Evolutionary conservation across 441 rosid genomes (phyloP), one percentile per base, ranked within the genome.

Genomic region (Arabidopsis lyrata): DNA sequence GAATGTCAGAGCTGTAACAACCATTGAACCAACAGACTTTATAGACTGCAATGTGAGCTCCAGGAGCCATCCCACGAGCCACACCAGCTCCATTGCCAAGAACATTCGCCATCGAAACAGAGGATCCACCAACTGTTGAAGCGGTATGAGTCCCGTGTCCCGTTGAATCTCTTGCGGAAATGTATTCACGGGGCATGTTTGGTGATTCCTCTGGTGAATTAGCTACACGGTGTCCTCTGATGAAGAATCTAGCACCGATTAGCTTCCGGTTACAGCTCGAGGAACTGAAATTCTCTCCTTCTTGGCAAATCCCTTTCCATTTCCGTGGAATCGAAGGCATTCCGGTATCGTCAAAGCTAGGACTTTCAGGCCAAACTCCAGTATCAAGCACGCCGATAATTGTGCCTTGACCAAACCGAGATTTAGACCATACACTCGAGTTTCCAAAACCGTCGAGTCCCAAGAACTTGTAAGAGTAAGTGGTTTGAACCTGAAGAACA

Each of bases 11-110:
- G 82, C 92, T 87, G 76, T 87, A 89, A 69, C 95, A 89, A 24
- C 95, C 95, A 41, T 70, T 80, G 79, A 81, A 83, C 95, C 95
- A 89, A 82, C 91, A 89, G 11, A 89, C 95, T 78, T 89, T 89
- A 72, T 87, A 89, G 24, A 80, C 80, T 0, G 95, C 95, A 72
- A 89, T 76, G 76, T 87, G 92, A 22, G 95, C 80, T 55, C 84
- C 84, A 0, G 90, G 90, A 1, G 95, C 95, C 86, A 89, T 83
- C 16, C 95, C 95, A 0, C 86, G 80, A 59, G 95, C 92, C 32
- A 81, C 84, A 6, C 90, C 95, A 16, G 84, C 89, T 22, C 83
- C 92, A 29, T 77, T 82, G 0, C 91, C 89, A 5, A 89, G 83
- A 77, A 89, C 88, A 45, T 78, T 84, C 3, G 94, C 91, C 81